These are phyloP conservation scores for Cutaneotrichosporon mucoides DNA, from an alignment of 1,284 basidiomycete genomes.

Conservation along the genomic window DNA sequence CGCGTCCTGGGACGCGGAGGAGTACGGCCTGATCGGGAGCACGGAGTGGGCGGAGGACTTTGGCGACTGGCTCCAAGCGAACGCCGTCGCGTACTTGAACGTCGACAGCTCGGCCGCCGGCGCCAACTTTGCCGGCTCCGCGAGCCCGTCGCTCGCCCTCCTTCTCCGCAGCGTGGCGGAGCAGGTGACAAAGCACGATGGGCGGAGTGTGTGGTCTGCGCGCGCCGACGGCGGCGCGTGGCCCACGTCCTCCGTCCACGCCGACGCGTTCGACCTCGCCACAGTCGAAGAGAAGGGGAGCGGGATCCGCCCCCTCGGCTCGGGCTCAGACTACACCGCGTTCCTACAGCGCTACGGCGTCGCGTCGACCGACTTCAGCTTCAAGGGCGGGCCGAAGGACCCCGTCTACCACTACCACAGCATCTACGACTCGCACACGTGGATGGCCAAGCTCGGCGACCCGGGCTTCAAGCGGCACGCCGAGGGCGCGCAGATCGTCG, in stretches of 20 bases:
- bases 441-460: constrained; percentile 67
- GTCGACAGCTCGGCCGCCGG: constrained; percentile 67
- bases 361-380: constrained; percentile 48
- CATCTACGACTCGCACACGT: constrained; percentile 70
- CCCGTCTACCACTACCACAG: constrained; percentile 68
- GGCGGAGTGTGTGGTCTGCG: constrained; percentile 46
- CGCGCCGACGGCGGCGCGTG: constrained; percentile 38
- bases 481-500: constrained; percentile 63
- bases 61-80: constrained; percentile 66
- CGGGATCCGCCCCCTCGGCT: constrained; percentile 47
- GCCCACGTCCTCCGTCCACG: constrained; percentile 4
- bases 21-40: constrained; percentile 81
- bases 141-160: constrained; percentile 62
- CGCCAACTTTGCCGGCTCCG: constrained; percentile 55
- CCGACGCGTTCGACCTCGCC: constrained; percentile 4
- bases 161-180: constrained; percentile 65
- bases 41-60: constrained; percentile 91
- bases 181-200: constrained; percentile 58
- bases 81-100: constrained; percentile 84
- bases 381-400: constrained; percentile 53
- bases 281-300: constrained; percentile 4
- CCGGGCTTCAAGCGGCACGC: constrained; percentile 69
- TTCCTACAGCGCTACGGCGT: constrained; percentile 58
- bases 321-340: constrained; percentile 66
- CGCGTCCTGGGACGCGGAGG: constrained; percentile 90